These are phyloP conservation scores for Chlorophyllum brunneum DNA, from an alignment of 768 basidiomycete species.

Conservation along the genomic window DNA sequence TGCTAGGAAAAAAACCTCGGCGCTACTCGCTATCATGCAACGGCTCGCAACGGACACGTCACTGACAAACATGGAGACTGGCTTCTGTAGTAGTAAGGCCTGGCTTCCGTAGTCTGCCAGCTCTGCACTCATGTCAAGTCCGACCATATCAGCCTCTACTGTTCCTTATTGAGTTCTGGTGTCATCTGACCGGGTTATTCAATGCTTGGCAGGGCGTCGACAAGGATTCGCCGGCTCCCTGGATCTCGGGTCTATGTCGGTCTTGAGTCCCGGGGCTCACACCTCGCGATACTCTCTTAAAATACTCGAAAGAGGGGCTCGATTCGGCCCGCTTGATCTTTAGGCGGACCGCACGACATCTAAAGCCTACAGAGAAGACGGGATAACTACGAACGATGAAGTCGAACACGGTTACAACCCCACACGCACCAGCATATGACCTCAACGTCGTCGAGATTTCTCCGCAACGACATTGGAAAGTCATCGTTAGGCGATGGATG, in stretches of 20 bases:
- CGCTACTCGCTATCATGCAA: too few species aligned
- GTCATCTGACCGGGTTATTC: neutral
- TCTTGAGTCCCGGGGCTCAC: neutral
- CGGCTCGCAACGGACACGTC: too few species aligned
- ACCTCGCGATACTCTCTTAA: neutral
- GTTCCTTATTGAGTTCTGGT: too few species aligned
- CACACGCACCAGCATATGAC: conserved; percentile 7
- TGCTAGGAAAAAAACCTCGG: too few species aligned
- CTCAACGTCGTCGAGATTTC: neutral
- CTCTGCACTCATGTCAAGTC: too few species aligned
- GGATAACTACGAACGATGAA: neutral
- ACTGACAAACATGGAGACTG: too few species aligned
- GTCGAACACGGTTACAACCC: neutral
- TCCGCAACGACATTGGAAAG: neutral
- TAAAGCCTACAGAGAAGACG: neutral
- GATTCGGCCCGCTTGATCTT: neutral
- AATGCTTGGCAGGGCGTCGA: neutral
- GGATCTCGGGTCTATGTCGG: conserved; percentile 3
- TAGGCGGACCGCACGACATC: neutral
- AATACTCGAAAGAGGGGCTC: too few species aligned
- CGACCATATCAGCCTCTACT: neutral
- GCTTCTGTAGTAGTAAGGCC: too few species aligned
- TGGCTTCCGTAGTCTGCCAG: too few species aligned
- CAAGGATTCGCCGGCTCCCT: neutral
- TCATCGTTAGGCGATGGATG: neutral